Evolutionary conservation across 2,329 filamentous ascomycete genomes (phyloP), one percentile per base, ranked within the genome.

Genomic region (Volutella citrinella): DNA sequence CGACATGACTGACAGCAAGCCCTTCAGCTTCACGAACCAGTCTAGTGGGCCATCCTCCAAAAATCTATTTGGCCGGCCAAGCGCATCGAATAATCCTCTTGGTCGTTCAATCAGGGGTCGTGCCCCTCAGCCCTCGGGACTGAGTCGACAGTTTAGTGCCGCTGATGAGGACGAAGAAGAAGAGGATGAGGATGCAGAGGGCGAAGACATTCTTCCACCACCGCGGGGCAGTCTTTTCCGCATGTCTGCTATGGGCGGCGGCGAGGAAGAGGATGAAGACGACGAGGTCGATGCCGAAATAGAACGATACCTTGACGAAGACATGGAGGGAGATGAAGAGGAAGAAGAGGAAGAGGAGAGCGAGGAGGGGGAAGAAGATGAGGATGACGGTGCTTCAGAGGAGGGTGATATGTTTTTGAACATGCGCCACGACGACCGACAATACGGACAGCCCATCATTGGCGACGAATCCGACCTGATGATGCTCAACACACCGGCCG

Each of bases 401-500:
- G 64, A 68, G 16, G 65, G 62, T 7, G 69, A 74, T 43, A 59
- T 73, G 54, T 74, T 72, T 45, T 57, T 73, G n/a, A 67, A 70
- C 43, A 65, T 72, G 67, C 61, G 61, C 23, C 61, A 65, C 35
- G 61, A 64, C 35, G 61, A 66, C 40, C 54, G 64, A 22, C 52
- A 51, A 19, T 65, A 63, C 24, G 63, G 58, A 17, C 56, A 60
- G 34, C 56, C 61, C 11, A 50, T 64, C 19, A 65, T 65, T 27
- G 67, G 61, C 18, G 65, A 71, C 23, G 68, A 68, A 15, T 65
- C 69, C 14, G 74, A 79, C 40, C 49, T 78, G 25, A 65, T 79
- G 60, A 68, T 77, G 64, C 61, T 78, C 29, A 63, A 68, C 26
- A 77, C 74, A 8, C 73, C 76, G 1, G 72, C 74, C 4, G 75